phyloP scores from a whole-genome alignment of 768 basidiomycete genomes.

The Strobilomyces dryophilus region DNA sequence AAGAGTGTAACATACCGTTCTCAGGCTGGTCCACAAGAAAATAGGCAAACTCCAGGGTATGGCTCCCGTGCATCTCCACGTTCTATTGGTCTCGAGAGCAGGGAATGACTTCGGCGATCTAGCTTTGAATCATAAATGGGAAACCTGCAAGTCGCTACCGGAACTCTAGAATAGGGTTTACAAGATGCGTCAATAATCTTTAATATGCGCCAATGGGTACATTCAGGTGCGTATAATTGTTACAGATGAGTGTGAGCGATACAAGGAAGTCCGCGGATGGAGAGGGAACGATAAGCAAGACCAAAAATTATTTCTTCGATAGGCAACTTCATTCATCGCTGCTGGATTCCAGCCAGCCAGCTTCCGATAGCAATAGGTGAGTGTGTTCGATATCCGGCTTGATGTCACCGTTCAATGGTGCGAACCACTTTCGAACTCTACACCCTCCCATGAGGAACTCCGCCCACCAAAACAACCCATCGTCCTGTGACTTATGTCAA shows the following conservation, averaged over 20 bases:
- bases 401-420: constrained; percentile 62
- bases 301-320: not conserved
- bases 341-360: constrained; percentile 39
- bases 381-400: constrained; percentile 53
- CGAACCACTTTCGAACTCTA: constrained; percentile 54
- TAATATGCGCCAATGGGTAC: not conserved
- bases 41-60: not conserved
- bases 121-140: not conserved
- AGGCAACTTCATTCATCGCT: not conserved
- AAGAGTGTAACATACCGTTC: no score
- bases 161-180: not conserved
- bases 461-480: constrained; percentile 53
- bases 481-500: constrained; percentile 32
- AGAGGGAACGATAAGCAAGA: not conserved
- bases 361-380: constrained; percentile 43
- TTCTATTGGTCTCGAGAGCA: not conserved
- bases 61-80: not conserved
- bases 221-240: constrained; percentile 4
- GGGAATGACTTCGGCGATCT: not conserved
- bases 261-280: not conserved
- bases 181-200: not conserved
- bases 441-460: constrained; percentile 33
- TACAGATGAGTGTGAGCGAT: not conserved
- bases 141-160: not conserved
- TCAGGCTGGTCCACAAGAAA: not conserved